A percentile compares a stretch with the other conserved stretches of the same genome.
Conservation (phyloP, 106 monocot species). For the Xerophyta viscosa region DNA sequence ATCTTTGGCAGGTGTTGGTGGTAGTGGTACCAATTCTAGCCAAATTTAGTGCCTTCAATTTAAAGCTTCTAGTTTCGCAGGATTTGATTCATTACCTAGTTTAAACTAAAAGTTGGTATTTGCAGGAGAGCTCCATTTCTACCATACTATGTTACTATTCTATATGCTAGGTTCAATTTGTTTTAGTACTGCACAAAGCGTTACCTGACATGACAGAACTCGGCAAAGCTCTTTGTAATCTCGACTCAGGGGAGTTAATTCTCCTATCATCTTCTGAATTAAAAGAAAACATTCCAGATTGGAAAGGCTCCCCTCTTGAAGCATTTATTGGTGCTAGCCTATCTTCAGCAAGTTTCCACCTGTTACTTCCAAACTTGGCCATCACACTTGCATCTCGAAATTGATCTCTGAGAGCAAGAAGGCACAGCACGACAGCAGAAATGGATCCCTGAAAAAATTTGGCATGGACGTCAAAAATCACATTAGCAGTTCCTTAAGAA, state of each 20-base stretch:
- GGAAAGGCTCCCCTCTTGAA: conserved; percentile 6
- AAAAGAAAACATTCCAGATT: neutral
- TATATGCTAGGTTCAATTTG: too few relatives aligned
- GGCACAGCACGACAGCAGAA: conserved; percentile 27
- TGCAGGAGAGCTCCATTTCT: too few relatives aligned
- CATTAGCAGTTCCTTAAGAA: too few relatives aligned
- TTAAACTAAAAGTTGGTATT: too few relatives aligned
- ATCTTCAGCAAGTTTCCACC: conserved; percentile 11
- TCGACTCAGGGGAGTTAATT: conserved; percentile 7
- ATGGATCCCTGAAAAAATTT: conserved; percentile 19
- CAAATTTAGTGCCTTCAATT: too few relatives aligned
- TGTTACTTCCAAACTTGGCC: conserved; percentile 13
- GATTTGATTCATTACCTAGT: too few relatives aligned
- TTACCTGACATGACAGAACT: conserved; percentile 27
- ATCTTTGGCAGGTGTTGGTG: too few relatives aligned
- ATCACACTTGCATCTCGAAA: conserved; percentile 11
- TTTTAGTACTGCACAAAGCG: neutral
- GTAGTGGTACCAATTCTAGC: too few relatives aligned
- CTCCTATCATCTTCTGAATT: conserved; percentile 17
- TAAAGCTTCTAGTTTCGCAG: too few relatives aligned
- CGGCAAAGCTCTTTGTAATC: conserved; percentile 1
- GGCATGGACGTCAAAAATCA: too few relatives aligned
- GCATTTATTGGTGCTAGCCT: conserved; percentile 10
- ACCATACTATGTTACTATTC: too few relatives aligned
- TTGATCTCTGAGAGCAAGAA: conserved; percentile 31